phyloP scores from a whole-genome alignment of 176 grass and related monocot genomes.

The Hordeum marinum region DNA sequence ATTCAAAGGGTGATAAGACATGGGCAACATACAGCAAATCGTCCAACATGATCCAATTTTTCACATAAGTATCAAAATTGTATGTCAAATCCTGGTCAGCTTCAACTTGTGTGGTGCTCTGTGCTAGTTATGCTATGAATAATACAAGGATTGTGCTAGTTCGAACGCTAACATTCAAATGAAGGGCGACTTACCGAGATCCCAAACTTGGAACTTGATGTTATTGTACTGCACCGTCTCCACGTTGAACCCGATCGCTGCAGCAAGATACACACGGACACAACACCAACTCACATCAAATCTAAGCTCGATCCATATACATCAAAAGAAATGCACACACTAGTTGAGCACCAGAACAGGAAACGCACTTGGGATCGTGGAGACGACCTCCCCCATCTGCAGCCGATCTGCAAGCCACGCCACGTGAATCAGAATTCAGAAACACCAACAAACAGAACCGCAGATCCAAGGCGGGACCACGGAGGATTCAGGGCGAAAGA shows the following conservation, averaged over 20 bases:
- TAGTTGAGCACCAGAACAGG: conserved; percentile 8
- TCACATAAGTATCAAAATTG: not conserved
- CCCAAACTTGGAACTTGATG: conserved; percentile 98
- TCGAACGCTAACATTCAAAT: not conserved
- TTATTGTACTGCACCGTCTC: conserved; percentile 99
- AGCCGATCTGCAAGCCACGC: conserved; percentile 61
- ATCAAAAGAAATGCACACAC: conserved; percentile 9
- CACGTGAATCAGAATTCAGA: conserved; percentile 28
- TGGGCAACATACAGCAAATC: not conserved
- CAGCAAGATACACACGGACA: conserved; percentile 25
- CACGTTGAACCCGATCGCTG: conserved; percentile 97
- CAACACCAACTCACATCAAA: not conserved
- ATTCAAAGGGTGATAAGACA: not conserved
- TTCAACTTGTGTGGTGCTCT: not conserved
- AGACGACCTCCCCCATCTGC: conserved; percentile 99
- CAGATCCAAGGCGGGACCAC: conserved; percentile 4
- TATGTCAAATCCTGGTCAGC: not conserved
- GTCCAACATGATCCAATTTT: not conserved
- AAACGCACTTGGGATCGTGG: conserved; percentile 88
- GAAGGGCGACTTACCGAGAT: conserved; percentile 59
- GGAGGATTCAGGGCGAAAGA: not conserved
- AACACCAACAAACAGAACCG: not conserved
- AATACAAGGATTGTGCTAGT: not conserved
- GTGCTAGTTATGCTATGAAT: not conserved
- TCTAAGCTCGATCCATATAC: not conserved